Percentiles rank a stretch among this genome's conserved stretches.
phyloP scores from a whole-genome alignment of 2,329 filamentous ascomycete genomes.

The Westerdykella aurantiaca region DNA sequence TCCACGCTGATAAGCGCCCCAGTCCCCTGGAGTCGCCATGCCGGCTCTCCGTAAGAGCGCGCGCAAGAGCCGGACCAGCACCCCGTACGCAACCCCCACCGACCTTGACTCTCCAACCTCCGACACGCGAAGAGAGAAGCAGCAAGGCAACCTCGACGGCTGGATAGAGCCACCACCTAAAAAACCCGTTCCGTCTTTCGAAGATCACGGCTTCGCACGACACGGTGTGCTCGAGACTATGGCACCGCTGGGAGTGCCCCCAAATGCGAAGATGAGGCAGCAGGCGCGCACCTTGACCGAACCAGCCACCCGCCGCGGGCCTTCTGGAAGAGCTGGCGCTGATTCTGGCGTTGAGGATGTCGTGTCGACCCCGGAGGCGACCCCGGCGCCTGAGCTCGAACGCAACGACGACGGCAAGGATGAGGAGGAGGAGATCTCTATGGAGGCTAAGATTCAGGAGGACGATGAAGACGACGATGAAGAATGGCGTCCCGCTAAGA shows the following conservation, averaged over 20 bases:
- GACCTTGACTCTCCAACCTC: conserved; percentile 23
- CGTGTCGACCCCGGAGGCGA: conserved; percentile 44
- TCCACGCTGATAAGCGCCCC: conserved; percentile 28
- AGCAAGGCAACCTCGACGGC: conserved; percentile 37
- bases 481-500: conserved; percentile 27
- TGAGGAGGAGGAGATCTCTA: conserved; percentile 33
- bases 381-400: conserved; percentile 36
- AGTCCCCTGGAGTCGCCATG: conserved; percentile 29
- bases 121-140: conserved; percentile 27
- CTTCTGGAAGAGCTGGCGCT: not conserved
- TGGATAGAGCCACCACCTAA: conserved; percentile 56
- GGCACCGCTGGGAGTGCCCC: conserved; percentile 71
- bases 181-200: conserved; percentile 60
- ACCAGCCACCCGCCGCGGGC: conserved; percentile 29
- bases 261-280: conserved; percentile 56
- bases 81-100: conserved; percentile 28
- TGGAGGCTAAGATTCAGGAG: conserved; percentile 28
- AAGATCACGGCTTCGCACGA: conserved; percentile 67
- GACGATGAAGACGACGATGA: conserved; percentile 47
- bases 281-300: conserved; percentile 45
- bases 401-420: conserved; percentile 36
- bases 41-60: conserved; percentile 34
- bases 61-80: conserved; percentile 34
- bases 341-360: conserved; percentile 31
- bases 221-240: conserved; percentile 77